Evolutionary conservation across 2,329 filamentous ascomycete species (phyloP), one percentile per base, ranked within the genome.

Genomic region (Talaromyces sp.): DNA sequence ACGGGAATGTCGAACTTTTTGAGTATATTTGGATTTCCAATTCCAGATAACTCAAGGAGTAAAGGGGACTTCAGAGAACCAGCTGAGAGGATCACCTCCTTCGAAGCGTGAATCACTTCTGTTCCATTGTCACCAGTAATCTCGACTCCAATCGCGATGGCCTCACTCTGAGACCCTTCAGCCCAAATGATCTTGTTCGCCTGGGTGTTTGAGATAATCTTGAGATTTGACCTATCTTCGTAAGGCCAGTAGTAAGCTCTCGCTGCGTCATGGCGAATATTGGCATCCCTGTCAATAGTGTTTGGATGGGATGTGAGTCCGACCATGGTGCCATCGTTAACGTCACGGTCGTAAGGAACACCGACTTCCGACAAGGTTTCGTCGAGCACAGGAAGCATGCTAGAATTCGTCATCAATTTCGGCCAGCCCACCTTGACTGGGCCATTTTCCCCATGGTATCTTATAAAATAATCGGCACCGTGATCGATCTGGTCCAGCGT

Each of bases 11-110:
- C 66, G 35, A 71, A 67, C 27, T 69, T 68, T 11, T 69, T 58
- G 0, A 78, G 69, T 49, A 76, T 70, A 71, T 67, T 59, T 19
- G 71, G 73, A 65, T 73, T 75, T 68, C 87, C 87, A 39, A 89
- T 78, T 0, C 87, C 87, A 0, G 86, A 89, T 1, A 87, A 78
- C 69, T 89, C 87, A 22, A 85, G 81, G 19, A 86, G 78, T 72
- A 82, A 83, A 8, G 83, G 87, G 5, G 84, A 86, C 70, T 82
- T 82, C 59, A 85, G 75, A 24, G 83, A 82, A 0, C 88, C 88
- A 0, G 86, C 86, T 1, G 85, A 83, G 1, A 90, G 74, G 54
- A 90, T 82, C 10, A 89, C 81, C 68, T 89, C 87, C 58, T 73
- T 74, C 47, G 68, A 71, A 68, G 71, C 78, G n/a, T 69, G 78